A percentile compares a stretch with the other conserved stretches of the same genome.
Evolutionary conservation across 2,329 filamentous ascomycete genomes (phyloP).

Genomic region (Xylaria polymorpha): DNA sequence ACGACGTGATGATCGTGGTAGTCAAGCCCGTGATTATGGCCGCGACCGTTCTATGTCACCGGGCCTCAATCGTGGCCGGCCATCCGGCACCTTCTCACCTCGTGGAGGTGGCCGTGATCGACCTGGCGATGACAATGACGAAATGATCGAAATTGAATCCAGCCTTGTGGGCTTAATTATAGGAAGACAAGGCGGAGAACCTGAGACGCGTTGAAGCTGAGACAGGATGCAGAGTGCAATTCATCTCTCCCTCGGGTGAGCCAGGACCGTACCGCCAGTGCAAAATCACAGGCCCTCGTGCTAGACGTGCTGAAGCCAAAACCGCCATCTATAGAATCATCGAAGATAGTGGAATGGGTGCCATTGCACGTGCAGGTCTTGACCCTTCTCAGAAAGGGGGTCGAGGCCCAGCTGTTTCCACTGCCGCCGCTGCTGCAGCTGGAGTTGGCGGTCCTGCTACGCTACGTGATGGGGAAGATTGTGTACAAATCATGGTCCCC

Average conservation of each 20-base stretch:
- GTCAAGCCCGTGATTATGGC: slow-evolving; percentile 66
- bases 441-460: slow-evolving; percentile 53
- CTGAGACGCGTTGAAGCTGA: slow-evolving; percentile 85
- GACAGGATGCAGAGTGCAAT: slow-evolving; percentile 86
- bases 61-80: slow-evolving; percentile 62
- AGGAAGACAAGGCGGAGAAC: slow-evolving; percentile 90
- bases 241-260: slow-evolving; percentile 79
- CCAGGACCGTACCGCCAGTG: slow-evolving; percentile 82
- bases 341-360: slow-evolving; percentile 79
- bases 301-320: slow-evolving; percentile 81
- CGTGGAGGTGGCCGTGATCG: slow-evolving; percentile 60
- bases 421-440: slow-evolving; percentile 37
- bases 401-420: slow-evolving; percentile 44
- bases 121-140: slow-evolving; percentile 73
- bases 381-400: slow-evolving; percentile 56
- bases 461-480: slow-evolving; percentile 83
- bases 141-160: slow-evolving; percentile 88
- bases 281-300: slow-evolving; percentile 81
- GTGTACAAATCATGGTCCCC: slow-evolving; percentile 92
- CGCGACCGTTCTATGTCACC: slow-evolving; percentile 81
- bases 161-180: slow-evolving; percentile 91
- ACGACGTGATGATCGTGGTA: slow-evolving; percentile 74
- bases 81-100: slow-evolving; percentile 68
- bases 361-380: slow-evolving; percentile 60
- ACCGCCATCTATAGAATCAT: slow-evolving; percentile 88